These are phyloP conservation scores for Excoecaria cochinchinensis DNA, from an alignment of 345 rosid species.

Conservation along the genomic window DNA sequence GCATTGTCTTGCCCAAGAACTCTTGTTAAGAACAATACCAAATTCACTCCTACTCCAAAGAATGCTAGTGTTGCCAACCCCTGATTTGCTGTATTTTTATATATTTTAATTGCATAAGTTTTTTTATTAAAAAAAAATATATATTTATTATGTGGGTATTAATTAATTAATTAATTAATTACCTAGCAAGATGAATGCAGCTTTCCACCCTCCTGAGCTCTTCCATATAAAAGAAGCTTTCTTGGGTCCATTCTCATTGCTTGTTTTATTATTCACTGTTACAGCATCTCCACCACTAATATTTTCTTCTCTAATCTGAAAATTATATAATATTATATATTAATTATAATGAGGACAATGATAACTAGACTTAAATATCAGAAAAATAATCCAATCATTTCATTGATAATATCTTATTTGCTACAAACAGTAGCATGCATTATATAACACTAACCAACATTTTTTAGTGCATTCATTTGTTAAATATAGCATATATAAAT, in stretches of 20 bases:
- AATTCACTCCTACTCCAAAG: slow-evolving; percentile 87
- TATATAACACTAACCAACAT: background rate
- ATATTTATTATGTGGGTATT: too few relatives aligned
- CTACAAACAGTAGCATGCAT: background rate
- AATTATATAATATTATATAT: background rate
- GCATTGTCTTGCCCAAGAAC: slow-evolving; percentile 79
- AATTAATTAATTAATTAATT: background rate
- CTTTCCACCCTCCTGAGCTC: slow-evolving; percentile 31
- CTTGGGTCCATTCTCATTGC: slow-evolving; percentile 27
- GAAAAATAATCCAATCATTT: background rate
- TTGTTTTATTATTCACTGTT: slow-evolving; percentile 23
- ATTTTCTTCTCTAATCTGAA: slow-evolving; percentile 34
- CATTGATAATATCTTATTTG: background rate
- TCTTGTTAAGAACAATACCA: slow-evolving; percentile 79
- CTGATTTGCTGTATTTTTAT: slow-evolving; percentile 54
- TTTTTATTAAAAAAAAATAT: too few relatives aligned
- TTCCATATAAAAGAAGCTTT: slow-evolving; percentile 14
- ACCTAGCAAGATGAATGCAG: slow-evolving; percentile 28
- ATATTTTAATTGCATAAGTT: too few relatives aligned
- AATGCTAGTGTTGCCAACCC: slow-evolving; percentile 85
- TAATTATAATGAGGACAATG: background rate
- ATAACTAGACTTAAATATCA: slow-evolving; percentile 6
- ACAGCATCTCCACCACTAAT: slow-evolving; percentile 14
- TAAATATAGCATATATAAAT: background rate
- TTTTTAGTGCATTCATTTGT: too few relatives aligned